A percentile compares a stretch with the other conserved stretches of the same genome.
phyloP scores from a whole-genome alignment of 177 flowering plant genomes.

The Vitis hybrid region DNA sequence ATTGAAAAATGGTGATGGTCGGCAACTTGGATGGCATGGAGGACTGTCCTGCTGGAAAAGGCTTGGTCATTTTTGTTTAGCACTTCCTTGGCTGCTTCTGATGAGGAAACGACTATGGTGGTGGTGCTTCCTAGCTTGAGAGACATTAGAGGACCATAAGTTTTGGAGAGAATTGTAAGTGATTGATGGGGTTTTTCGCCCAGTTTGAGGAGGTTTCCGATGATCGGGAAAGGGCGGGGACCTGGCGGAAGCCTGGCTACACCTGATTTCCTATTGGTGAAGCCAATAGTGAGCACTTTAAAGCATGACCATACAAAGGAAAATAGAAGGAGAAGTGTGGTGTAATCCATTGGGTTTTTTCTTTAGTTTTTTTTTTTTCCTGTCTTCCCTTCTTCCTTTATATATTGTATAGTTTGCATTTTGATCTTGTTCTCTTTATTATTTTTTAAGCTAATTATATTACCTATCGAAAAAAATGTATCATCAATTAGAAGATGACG shows the following conservation, averaged over 20 bases:
- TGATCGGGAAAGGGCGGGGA: constrained; percentile 9
- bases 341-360: no score
- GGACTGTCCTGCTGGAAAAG: constrained; percentile 4
- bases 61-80: constrained; percentile 12
- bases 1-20: constrained; percentile 6
- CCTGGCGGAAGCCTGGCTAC: constrained; percentile 14
- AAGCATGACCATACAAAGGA: no score
- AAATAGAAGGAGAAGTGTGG: no score
- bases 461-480: no score
- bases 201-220: constrained; percentile 18
- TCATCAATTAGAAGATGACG: no score
- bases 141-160: constrained; percentile 21
- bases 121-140: constrained; percentile 11
- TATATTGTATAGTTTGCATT: no score
- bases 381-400: no score
- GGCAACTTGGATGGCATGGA: neutral
- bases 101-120: constrained; percentile 10
- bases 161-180: constrained; percentile 8
- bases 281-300: no score
- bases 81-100: constrained; percentile 6
- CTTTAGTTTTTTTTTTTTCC: no score
- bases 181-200: constrained; percentile 14
- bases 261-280: neutral
- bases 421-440: no score
- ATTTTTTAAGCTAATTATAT: no score